phyloP scores from a whole-genome alignment of 768 basidiomycete genomes.

The Suillus decipiens region DNA sequence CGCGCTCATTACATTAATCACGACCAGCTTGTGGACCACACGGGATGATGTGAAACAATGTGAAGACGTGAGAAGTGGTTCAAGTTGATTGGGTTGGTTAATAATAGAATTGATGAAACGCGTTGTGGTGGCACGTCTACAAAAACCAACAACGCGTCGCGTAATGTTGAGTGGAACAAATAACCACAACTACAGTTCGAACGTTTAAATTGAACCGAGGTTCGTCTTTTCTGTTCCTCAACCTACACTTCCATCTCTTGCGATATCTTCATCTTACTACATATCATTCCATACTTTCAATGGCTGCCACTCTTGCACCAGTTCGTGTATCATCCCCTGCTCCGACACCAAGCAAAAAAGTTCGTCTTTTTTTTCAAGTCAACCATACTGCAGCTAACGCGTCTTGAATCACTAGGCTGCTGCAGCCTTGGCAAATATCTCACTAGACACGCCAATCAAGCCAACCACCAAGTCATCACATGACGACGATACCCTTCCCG shows the following conservation, averaged over 20 bases:
- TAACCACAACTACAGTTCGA: conserved; percentile 25
- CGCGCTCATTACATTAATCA: too few species aligned
- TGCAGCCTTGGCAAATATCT: conserved; percentile 44
- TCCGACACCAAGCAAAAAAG: conserved; percentile 56
- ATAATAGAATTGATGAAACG: conserved; percentile 6
- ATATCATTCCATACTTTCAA: conserved; percentile 15
- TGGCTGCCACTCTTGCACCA: conserved; percentile 24
- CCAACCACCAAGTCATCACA: background rate
- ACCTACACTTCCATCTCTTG: conserved; percentile 9
- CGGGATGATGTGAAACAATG: background rate
- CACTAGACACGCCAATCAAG: conserved; percentile 43
- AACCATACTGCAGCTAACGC: conserved; percentile 9
- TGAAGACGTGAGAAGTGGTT: background rate
- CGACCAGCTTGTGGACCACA: too few species aligned
- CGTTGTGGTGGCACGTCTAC: conserved; percentile 13
- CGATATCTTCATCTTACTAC: conserved; percentile 8
- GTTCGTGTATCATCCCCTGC: conserved; percentile 26
- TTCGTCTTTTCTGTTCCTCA: background rate
- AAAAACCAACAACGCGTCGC: conserved; percentile 40
- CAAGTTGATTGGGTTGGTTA: background rate
- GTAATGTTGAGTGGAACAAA: conserved; percentile 31
- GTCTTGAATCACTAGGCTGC: conserved; percentile 32
- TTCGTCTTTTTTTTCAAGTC: conserved; percentile 16
- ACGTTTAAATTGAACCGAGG: conserved; percentile 22
- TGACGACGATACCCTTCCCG: background rate